A percentile compares a stretch with the other conserved stretches of the same genome.
Conservation (phyloP, 148 eudicot genomes). For the Spergularia bocconei region DNA sequence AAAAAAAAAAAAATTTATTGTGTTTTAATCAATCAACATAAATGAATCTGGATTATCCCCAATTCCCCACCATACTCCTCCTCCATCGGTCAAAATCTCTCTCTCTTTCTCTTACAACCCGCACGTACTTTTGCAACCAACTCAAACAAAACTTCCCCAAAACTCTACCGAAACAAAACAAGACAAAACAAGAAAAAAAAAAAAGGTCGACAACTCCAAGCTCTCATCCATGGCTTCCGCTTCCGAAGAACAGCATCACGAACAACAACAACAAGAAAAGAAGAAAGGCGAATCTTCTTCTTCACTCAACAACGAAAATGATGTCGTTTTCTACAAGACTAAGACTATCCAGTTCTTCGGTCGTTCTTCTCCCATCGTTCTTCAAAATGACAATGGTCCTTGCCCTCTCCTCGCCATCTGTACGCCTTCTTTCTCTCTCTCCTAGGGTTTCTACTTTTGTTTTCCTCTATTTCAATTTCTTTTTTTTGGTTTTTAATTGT, state of each 20-base stretch:
- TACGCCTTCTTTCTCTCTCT: slow-evolving; percentile 28
- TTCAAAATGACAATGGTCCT: slow-evolving; percentile 97
- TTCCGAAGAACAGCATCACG: slow-evolving; percentile 19
- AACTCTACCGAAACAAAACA: background rate
- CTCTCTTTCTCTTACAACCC: background rate
- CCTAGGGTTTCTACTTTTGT: slow-evolving; percentile 30
- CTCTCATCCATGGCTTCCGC: slow-evolving; percentile 29
- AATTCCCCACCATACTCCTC: no score
- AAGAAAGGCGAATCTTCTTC: slow-evolving; percentile 33
- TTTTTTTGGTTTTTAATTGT: background rate
- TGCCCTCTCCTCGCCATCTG: slow-evolving; percentile 96
- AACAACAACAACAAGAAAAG: slow-evolving; percentile 19
- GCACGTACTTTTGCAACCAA: background rate
- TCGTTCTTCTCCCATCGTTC: slow-evolving; percentile 66
- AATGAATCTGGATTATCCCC: no score
- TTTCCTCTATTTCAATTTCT: background rate
- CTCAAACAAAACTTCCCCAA: background rate
- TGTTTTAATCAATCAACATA: no score
- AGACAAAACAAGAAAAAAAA: no score
- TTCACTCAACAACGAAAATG: slow-evolving; percentile 28
- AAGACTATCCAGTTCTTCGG: slow-evolving; percentile 69
- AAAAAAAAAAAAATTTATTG: no score
- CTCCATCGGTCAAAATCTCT: no score
- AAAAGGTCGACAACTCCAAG: background rate
- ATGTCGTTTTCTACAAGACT: slow-evolving; percentile 47